phyloP scores from a whole-genome alignment of 179 eudicot genomes.

The Silene vulgaris region DNA sequence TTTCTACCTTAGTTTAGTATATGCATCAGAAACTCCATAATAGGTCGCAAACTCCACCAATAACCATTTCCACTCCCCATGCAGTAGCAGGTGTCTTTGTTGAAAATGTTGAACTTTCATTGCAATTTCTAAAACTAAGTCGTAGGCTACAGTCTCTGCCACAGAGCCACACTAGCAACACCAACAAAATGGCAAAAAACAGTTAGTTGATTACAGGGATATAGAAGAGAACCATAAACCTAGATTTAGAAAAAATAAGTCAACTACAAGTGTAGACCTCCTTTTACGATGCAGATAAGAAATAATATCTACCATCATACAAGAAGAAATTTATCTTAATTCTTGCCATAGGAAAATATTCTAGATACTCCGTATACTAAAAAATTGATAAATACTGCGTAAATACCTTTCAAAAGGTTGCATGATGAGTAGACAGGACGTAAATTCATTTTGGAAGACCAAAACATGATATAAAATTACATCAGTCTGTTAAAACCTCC shows the following conservation, averaged over 20 bases:
- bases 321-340: not conserved
- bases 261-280: not conserved
- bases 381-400: not conserved
- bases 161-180: slow-evolving; percentile 70
- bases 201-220: not conserved
- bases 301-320: not conserved
- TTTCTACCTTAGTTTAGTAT: slow-evolving; percentile 73
- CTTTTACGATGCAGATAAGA: not conserved
- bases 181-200: slow-evolving; percentile 7
- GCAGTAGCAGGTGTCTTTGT: slow-evolving; percentile 65
- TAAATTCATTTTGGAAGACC: not conserved
- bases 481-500: not conserved
- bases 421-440: not conserved
- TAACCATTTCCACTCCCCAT: slow-evolving; percentile 95
- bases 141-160: slow-evolving; percentile 97
- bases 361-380: too few species aligned
- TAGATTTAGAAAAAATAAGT: not conserved
- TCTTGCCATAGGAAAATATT: not conserved
- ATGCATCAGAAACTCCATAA: slow-evolving; percentile 91
- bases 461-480: not conserved
- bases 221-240: not conserved
- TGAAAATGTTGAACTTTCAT: slow-evolving; percentile 93
- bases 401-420: too few species aligned
- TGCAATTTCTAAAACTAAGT: slow-evolving; percentile 80
- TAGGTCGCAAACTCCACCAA: slow-evolving; percentile 81